A percentile compares a stretch with the other conserved stretches of the same genome.
phyloP scores from a whole-genome alignment of 768 basidiomycete species.

The Rhodotorula kratochvilovae region DNA sequence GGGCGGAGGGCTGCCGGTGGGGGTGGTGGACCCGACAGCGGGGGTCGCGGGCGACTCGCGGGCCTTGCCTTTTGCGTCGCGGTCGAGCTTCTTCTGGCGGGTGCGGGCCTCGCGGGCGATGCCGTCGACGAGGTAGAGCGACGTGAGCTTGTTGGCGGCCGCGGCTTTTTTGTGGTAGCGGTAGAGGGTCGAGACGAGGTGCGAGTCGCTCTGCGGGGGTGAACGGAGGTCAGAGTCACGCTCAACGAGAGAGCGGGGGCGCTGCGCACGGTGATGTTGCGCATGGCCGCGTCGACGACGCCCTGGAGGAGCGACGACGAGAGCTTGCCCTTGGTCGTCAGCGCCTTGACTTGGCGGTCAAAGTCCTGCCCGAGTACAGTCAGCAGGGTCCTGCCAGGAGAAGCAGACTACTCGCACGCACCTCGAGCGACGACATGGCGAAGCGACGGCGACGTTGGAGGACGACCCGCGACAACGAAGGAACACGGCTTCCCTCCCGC shows the following conservation, averaged over 20 bases:
- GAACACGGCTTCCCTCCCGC: too few relatives aligned
- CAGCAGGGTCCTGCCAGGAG: not conserved
- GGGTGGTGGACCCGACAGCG: slow-evolving; percentile 26
- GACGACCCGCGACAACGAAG: not conserved
- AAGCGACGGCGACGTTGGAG: not conserved
- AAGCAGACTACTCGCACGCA: not conserved
- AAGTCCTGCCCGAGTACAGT: slow-evolving; percentile 58
- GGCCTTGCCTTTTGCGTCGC: slow-evolving; percentile 58
- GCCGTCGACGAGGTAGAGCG: slow-evolving; percentile 91
- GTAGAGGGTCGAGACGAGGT: slow-evolving; percentile 81
- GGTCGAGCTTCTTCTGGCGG: slow-evolving; percentile 60
- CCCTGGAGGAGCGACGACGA: slow-evolving; percentile 78
- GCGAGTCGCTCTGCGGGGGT: slow-evolving; percentile 64
- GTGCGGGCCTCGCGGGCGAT: slow-evolving; percentile 75
- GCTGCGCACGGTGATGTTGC: slow-evolving; percentile 65
- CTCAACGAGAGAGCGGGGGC: too few relatives aligned
- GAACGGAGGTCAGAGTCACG: not conserved
- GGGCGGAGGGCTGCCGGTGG: slow-evolving; percentile 1
- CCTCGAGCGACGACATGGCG: slow-evolving; percentile 22
- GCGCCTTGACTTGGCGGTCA: slow-evolving; percentile 70
- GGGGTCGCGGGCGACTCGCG: slow-evolving; percentile 48
- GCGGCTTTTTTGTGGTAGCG: slow-evolving; percentile 78
- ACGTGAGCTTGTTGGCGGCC: slow-evolving; percentile 66
- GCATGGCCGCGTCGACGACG: slow-evolving; percentile 71
- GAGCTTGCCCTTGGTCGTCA: slow-evolving; percentile 74